Evolutionary conservation across 179 eudicot genomes (phyloP).

Genomic region (Silene noctiflora): DNA sequence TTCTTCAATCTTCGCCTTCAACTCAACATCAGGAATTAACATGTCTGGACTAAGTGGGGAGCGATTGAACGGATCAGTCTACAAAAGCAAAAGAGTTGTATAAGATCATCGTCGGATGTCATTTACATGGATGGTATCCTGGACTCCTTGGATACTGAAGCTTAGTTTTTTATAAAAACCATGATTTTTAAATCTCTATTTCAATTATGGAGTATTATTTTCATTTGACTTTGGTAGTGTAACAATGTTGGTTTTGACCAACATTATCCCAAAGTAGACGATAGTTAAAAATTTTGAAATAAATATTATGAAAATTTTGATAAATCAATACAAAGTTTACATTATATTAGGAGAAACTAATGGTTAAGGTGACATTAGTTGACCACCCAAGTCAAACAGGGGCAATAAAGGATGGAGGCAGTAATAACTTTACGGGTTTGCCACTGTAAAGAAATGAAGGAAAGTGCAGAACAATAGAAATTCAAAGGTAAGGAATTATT

Average conservation of each 20-base stretch:
- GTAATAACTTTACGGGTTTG: background rate
- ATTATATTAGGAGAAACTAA: background rate
- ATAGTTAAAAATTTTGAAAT: background rate
- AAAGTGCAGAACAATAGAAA: background rate
- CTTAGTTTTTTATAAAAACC: background rate
- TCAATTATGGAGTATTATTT: background rate
- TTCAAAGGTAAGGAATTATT: constrained; percentile 21
- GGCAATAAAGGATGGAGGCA: background rate
- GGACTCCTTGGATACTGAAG: background rate
- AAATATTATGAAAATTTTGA: background rate
- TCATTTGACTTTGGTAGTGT: background rate
- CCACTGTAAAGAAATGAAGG: background rate
- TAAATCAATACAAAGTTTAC: background rate
- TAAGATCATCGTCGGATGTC: background rate
- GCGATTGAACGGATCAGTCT: constrained; percentile 98
- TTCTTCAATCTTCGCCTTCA: constrained; percentile 74
- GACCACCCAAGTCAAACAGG: background rate
- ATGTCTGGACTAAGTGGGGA: constrained; percentile 85
- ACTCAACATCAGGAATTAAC: constrained; percentile 75
- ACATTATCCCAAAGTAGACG: background rate
- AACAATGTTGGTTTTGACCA: background rate
- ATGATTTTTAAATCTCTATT: background rate
- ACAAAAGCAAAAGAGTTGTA: constrained; percentile 23
- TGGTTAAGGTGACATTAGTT: background rate
- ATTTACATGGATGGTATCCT: no score